Conservation (phyloP, 805 yeast genomes). For the Wickerhamiella azymoides region DNA sequence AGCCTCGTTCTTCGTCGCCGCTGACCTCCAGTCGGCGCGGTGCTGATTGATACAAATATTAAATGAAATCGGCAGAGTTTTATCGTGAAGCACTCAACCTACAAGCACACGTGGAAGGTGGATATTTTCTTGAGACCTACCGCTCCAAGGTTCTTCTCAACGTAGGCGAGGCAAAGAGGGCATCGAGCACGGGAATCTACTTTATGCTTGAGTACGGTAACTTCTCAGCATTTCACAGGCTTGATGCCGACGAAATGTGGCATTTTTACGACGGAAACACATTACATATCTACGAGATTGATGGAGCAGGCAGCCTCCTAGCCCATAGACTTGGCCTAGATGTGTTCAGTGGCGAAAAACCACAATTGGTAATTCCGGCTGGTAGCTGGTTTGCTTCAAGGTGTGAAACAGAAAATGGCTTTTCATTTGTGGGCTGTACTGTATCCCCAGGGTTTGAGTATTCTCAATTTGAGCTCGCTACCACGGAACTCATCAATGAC, state of each 20-base stretch:
- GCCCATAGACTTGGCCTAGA: constrained; percentile 1
- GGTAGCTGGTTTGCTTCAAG: constrained; percentile 3
- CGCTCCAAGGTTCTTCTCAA: neutral
- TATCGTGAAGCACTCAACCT: neutral
- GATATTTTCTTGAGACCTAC: neutral
- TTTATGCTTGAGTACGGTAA: constrained; percentile 1
- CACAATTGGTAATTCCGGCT: neutral
- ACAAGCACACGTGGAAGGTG: neutral
- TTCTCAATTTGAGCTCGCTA: neutral
- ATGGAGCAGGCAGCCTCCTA: neutral
- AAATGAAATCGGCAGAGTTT: neutral
- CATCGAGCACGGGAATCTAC: neutral
- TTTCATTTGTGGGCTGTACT: neutral
- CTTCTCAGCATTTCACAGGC: neutral
- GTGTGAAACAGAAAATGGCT: neutral
- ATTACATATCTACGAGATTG: neutral
- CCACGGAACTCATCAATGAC: neutral
- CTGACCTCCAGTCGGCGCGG: no score
- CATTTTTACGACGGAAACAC: neutral
- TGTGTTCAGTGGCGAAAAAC: neutral
- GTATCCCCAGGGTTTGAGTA: constrained; percentile 3
- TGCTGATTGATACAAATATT: neutral
- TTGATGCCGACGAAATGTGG: constrained; percentile 2
- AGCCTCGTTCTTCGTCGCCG: no score
- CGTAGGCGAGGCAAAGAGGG: neutral